Percentiles rank a stretch among this genome's conserved stretches.
Evolutionary conservation across 495 filamentous ascomycete species (phyloP).

Genomic region (Clavariopsis aquatica): DNA sequence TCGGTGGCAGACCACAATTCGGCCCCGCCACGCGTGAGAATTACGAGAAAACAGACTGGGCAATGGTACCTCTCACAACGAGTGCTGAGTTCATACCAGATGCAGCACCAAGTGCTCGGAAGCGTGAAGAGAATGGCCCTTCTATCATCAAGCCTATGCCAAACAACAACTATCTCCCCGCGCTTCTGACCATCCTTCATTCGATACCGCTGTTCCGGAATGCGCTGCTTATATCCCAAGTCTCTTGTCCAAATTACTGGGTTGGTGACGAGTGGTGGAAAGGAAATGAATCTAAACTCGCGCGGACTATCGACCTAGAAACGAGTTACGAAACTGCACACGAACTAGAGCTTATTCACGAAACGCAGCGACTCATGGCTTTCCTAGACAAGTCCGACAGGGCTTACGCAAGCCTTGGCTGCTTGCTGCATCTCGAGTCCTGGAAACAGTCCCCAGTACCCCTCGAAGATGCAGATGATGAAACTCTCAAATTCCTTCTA

Average conservation of each 20-base stretch:
- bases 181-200: conserved; percentile 76
- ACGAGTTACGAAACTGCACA: conserved; percentile 51
- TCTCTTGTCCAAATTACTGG: conserved; percentile 63
- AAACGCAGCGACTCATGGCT: conserved; percentile 79
- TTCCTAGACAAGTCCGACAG: conserved; percentile 78
- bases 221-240: conserved; percentile 61
- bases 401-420: conserved; percentile 69
- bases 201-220: conserved; percentile 80
- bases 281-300: conserved; percentile 62
- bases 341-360: conserved; percentile 50
- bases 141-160: conserved; percentile 72
- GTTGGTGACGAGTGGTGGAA: conserved; percentile 82
- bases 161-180: conserved; percentile 61
- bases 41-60: conserved; percentile 76
- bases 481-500: conserved; percentile 31
- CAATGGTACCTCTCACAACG: conserved; percentile 59
- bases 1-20: conserved; percentile 52
- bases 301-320: conserved; percentile 57
- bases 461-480: conserved; percentile 24
- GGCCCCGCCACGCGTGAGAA: conserved; percentile 69
- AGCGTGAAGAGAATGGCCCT: conserved; percentile 59
- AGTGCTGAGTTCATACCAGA: conserved; percentile 58
- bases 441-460: not conserved
- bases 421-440: conserved; percentile 49
- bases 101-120: conserved; percentile 62